phyloP scores from a whole-genome alignment of 108 stramenopile genomes.

The Asterionellopsis glacialis region DNA sequence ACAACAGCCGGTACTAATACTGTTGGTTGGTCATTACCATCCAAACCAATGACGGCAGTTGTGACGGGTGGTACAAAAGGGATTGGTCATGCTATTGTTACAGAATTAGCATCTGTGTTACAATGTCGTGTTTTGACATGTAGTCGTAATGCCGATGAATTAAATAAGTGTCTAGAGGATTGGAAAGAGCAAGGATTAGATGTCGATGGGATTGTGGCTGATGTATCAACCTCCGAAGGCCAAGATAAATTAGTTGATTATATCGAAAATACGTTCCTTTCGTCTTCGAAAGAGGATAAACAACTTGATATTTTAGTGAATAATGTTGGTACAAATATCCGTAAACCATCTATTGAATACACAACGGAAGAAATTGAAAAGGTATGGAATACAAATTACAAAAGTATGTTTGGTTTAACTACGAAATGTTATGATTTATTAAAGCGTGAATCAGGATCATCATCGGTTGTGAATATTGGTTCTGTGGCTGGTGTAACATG shows the following conservation, averaged over 20 bases:
- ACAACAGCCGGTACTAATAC: too few species aligned
- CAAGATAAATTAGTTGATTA: slow-evolving; percentile 37
- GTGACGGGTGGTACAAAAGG: slow-evolving; percentile 89
- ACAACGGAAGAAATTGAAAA: slow-evolving; percentile 74
- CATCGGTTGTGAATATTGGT: slow-evolving; percentile 88
- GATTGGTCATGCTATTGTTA: slow-evolving; percentile 57
- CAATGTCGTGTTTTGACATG: slow-evolving; percentile 65
- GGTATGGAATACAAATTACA: slow-evolving; percentile 85
- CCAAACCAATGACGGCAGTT: slow-evolving; percentile 42
- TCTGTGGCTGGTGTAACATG: slow-evolving; percentile 89
- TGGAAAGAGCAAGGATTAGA: slow-evolving; percentile 63
- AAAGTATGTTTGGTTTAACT: slow-evolving; percentile 71
- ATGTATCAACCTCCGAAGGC: slow-evolving; percentile 65
- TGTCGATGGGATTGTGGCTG: slow-evolving; percentile 62
- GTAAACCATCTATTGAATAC: slow-evolving; percentile 85
- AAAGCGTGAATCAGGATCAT: slow-evolving; percentile 30
- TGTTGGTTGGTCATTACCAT: slow-evolving; percentile 29
- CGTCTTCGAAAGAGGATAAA: slow-evolving; percentile 22
- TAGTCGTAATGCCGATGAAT: slow-evolving; percentile 54
- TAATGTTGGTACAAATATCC: slow-evolving; percentile 95
- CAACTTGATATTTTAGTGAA: slow-evolving; percentile 91
- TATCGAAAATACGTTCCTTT: slow-evolving; percentile 24
- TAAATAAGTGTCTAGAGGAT: slow-evolving; percentile 44
- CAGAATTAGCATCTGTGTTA: slow-evolving; percentile 39
- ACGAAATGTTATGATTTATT: slow-evolving; percentile 57